Base-by-base conservation (phyloP, 1,139 yeast species). In the Saccharomyces hybrid region DNA sequence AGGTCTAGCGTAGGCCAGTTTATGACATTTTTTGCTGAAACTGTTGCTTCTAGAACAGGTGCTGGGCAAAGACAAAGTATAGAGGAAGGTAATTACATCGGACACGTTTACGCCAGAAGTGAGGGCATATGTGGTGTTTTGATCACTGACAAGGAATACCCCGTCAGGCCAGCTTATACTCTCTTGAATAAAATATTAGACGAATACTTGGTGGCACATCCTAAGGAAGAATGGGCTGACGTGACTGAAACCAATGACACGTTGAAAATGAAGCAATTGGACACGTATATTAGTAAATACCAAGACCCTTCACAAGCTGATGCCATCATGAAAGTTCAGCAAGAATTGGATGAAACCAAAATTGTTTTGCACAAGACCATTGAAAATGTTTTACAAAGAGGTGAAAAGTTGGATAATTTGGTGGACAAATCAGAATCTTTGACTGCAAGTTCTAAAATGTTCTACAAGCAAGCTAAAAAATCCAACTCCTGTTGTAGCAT, bases 251-350 rank as follows among this genome's bases (percentile, higher is more conserved):
- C 88, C 6, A 73, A 72, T 52, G 72, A 65, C 30, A 75, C 76
- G 52, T 77, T 87, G 59, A 73, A 75, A 54, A 84, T 82, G 72
- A 82, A 81, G 41, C 82, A 81, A 59, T 77, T 93, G 66, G 86
- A 84, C 46, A 75, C 75, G 31, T 90, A 90, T 70, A 75, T 95
- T 63, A 75, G 78, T 64, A 88, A 88, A 68, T 93, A 95, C 74
- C 99, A 93, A 74, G 97, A 95, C 71, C 99, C 99, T 26, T 79
- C 86, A 42, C 97, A 93, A 74, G 98, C 99, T 0, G 99, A 93
- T 69, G 86, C 97, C n/a, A 85, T 93, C 61, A 86, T 93, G 96
- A 88, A 86, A 72, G 99, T 93, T 41, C 99, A 95, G 75, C 96
- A 90, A 69, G 99, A 93, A 73, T 80, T 93, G 65, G 99, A 95